Evolutionary conservation across 768 basidiomycete genomes (phyloP).

Genomic region (Imleria badia): DNA sequence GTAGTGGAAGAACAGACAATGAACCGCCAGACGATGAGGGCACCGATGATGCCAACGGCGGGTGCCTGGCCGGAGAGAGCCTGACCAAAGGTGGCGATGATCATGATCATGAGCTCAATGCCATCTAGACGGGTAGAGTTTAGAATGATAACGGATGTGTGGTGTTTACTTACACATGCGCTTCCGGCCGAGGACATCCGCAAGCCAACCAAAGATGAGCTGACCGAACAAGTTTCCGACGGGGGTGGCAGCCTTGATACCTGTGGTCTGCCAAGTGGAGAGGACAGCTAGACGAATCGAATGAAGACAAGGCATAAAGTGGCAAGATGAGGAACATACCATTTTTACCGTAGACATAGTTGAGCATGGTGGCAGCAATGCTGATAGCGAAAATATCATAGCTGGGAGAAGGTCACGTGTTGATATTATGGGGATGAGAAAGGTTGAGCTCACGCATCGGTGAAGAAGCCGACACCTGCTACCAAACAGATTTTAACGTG

Average conservation of each 20-base stretch:
- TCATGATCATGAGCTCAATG: conserved; percentile 72
- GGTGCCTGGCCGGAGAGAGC: conserved; percentile 68
- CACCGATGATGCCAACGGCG: conserved; percentile 71
- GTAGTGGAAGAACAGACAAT: conserved; percentile 39
- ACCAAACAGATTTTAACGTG: conserved; percentile 74
- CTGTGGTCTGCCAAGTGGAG: conserved; percentile 64
- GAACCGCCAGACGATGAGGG: conserved; percentile 82
- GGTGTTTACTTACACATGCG: conserved; percentile 62
- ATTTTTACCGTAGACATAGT: conserved; percentile 65
- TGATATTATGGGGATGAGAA: not conserved
- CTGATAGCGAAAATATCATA: conserved; percentile 92
- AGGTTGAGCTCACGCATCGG: conserved; percentile 62
- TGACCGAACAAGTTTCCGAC: conserved; percentile 77
- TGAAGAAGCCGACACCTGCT: conserved; percentile 88
- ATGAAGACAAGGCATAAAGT: not conserved
- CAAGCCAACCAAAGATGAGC: conserved; percentile 77
- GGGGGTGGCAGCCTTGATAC: conserved; percentile 75
- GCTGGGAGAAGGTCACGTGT: conserved; percentile 11
- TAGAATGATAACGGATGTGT: not conserved
- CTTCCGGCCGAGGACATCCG: conserved; percentile 75
- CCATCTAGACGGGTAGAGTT: conserved; percentile 37
- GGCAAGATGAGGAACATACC: not conserved
- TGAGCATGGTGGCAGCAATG: conserved; percentile 81
- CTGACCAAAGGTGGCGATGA: conserved; percentile 76
- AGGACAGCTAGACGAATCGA: conserved; percentile 24